Evolutionary conservation across 2,329 filamentous ascomycete species (phyloP).

Genomic region (Colletotrichum limetticola): DNA sequence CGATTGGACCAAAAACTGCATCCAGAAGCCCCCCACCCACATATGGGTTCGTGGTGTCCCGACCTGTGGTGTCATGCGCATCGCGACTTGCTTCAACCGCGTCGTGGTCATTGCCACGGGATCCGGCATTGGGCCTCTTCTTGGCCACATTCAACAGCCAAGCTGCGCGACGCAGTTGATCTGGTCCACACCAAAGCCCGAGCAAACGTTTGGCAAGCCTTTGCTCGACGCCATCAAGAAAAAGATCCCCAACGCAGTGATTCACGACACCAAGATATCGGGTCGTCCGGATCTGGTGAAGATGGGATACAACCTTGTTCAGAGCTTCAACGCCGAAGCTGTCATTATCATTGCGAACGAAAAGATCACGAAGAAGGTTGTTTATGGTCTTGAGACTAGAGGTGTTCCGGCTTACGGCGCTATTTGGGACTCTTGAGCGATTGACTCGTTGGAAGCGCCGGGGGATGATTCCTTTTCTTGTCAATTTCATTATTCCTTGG

Average conservation of each 20-base stretch:
- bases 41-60: slow-evolving; percentile 77
- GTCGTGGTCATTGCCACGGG: slow-evolving; percentile 77
- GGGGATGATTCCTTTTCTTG: neutral
- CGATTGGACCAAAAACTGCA: slow-evolving; percentile 78
- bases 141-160: slow-evolving; percentile 66
- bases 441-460: neutral
- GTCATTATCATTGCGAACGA: slow-evolving; percentile 80
- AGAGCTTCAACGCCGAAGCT: slow-evolving; percentile 71
- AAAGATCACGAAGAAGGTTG: slow-evolving; percentile 72
- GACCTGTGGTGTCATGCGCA: slow-evolving; percentile 73
- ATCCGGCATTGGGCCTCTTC: slow-evolving; percentile 76
- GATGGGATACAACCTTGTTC: slow-evolving; percentile 63
- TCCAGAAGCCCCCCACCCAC: slow-evolving; percentile 67
- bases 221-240: slow-evolving; percentile 66
- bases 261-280: slow-evolving; percentile 71
- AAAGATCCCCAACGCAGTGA: slow-evolving; percentile 71
- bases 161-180: slow-evolving; percentile 68
- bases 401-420: slow-evolving; percentile 77
- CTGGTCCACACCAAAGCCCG: slow-evolving; percentile 74
- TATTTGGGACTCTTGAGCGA: slow-evolving; percentile 70
- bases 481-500: neutral
- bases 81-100: slow-evolving; percentile 73
- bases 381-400: slow-evolving; percentile 74
- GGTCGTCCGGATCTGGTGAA: slow-evolving; percentile 67
- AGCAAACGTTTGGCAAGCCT: slow-evolving; percentile 69